A percentile compares a stretch with the other conserved stretches of the same genome.
These are phyloP conservation scores for Huiozyma naganishii DNA, from an alignment of 805 yeast species.

Conservation along the genomic window DNA sequence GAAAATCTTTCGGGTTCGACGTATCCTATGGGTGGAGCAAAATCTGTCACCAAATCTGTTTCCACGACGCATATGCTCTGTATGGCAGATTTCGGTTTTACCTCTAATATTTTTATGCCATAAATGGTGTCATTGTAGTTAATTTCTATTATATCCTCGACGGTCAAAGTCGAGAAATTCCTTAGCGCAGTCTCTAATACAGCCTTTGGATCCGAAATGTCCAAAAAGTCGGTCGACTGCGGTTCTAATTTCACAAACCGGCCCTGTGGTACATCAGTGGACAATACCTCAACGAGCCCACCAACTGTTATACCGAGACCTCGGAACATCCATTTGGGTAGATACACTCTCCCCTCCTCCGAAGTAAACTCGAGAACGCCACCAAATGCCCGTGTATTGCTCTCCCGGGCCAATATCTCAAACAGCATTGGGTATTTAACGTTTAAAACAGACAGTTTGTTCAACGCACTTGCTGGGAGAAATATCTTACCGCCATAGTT, in stretches of 20 bases:
- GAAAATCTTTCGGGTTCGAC: constrained; percentile 72
- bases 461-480: constrained; percentile 85
- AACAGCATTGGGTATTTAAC: constrained; percentile 95
- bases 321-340: constrained; percentile 95
- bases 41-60: constrained; percentile 92
- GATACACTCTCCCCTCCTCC: constrained; percentile 89
- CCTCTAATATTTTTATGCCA: constrained; percentile 76
- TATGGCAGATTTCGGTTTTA: constrained; percentile 57
- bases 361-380: constrained; percentile 96
- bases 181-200: constrained; percentile 87
- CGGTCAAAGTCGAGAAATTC: constrained; percentile 78
- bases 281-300: constrained; percentile 60
- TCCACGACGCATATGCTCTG: constrained; percentile 88
- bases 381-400: constrained; percentile 57
- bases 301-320: constrained; percentile 70
- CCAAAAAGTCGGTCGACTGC: constrained; percentile 85
- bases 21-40: constrained; percentile 98
- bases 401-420: constrained; percentile 59
- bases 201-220: constrained; percentile 92
- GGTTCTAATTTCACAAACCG: constrained; percentile 89
- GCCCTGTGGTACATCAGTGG: constrained; percentile 77
- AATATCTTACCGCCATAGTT: constrained; percentile 95
- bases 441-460: constrained; percentile 78
- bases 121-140: constrained; percentile 70
- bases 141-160: constrained; percentile 75